These are phyloP conservation scores for Epichloe sylvatica DNA, from an alignment of 2,329 filamentous ascomycete genomes.

Conservation along the genomic window DNA sequence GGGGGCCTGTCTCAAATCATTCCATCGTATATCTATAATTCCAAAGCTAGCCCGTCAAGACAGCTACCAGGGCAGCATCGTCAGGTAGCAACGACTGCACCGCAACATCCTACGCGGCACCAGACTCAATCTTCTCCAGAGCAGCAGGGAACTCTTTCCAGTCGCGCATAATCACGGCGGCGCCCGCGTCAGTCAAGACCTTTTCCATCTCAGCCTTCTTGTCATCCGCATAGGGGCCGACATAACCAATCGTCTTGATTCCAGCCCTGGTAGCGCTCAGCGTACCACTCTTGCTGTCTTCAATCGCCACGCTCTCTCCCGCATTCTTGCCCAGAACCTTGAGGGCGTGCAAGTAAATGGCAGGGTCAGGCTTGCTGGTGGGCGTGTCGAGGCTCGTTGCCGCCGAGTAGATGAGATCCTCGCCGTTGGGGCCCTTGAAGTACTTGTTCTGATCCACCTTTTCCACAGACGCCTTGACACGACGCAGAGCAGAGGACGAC, in stretches of 20 bases:
- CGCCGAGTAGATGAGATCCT: conserved; percentile 65
- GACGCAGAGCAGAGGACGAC: conserved; percentile 62
- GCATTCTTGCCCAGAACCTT: conserved; percentile 58
- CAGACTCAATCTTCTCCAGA: conserved; percentile 33
- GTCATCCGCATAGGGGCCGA: conserved; percentile 56
- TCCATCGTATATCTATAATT: neutral
- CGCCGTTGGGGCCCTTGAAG: conserved; percentile 38
- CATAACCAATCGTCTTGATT: conserved; percentile 73
- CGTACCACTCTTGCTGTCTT: conserved; percentile 80
- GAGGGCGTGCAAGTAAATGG: conserved; percentile 71
- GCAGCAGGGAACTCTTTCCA: conserved; percentile 41
- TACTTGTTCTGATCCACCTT: conserved; percentile 69
- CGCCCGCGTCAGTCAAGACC: conserved; percentile 46
- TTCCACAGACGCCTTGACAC: conserved; percentile 63
- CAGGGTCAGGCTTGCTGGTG: conserved; percentile 84
- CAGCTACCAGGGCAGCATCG: neutral
- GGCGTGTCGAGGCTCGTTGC: conserved; percentile 64
- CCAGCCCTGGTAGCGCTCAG: conserved; percentile 59
- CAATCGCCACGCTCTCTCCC: conserved; percentile 62
- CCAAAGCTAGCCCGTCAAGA: neutral
- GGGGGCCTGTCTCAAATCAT: no score
- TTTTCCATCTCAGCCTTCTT: conserved; percentile 53
- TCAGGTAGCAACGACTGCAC: neutral
- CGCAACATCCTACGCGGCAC: conserved; percentile 4
- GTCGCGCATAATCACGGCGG: conserved; percentile 45